phyloP scores from a whole-genome alignment of 2,329 filamentous ascomycete species.

The Orbilia oligospora region DNA sequence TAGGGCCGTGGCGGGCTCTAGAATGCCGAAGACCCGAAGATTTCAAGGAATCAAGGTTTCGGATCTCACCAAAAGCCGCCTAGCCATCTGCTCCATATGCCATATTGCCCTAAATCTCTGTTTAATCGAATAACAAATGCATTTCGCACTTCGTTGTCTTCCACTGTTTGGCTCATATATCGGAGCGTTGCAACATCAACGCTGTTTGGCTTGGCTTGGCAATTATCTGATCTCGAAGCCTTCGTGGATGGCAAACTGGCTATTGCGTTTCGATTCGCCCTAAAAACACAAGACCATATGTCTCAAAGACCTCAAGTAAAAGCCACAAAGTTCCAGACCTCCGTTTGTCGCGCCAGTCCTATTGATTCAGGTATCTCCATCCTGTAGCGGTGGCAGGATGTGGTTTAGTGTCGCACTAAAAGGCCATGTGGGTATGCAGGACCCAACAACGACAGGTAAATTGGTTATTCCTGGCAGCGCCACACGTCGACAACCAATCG shows the following conservation, averaged over 20 bases:
- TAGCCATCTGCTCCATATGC: too few species aligned
- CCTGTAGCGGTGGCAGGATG: not conserved
- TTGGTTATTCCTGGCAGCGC: constrained; percentile 2
- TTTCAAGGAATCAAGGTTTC: too few species aligned
- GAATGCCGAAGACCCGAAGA: too few species aligned
- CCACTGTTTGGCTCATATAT: too few species aligned
- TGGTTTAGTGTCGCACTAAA: constrained; percentile 9
- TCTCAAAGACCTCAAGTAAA: not conserved
- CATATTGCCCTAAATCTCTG: too few species aligned
- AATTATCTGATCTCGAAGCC: not conserved
- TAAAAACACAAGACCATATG: not conserved
- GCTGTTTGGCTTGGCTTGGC: too few species aligned
- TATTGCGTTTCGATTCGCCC: not conserved
- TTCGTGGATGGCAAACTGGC: not conserved
- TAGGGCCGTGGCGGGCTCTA: too few species aligned
- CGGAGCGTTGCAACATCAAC: too few species aligned
- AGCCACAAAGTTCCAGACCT: constrained; percentile 15
- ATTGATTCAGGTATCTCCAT: constrained; percentile 1
- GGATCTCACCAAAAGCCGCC: too few species aligned
- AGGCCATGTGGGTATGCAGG: constrained; percentile 2
- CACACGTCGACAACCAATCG: constrained; percentile 2
- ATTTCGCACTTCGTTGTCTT: too few species aligned
- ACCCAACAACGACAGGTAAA: not conserved
- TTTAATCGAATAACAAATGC: too few species aligned
- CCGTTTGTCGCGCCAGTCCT: not conserved